Base-by-base conservation (phyloP, 495 filamentous ascomycete genomes). In the Baudoinia panamericana region DNA sequence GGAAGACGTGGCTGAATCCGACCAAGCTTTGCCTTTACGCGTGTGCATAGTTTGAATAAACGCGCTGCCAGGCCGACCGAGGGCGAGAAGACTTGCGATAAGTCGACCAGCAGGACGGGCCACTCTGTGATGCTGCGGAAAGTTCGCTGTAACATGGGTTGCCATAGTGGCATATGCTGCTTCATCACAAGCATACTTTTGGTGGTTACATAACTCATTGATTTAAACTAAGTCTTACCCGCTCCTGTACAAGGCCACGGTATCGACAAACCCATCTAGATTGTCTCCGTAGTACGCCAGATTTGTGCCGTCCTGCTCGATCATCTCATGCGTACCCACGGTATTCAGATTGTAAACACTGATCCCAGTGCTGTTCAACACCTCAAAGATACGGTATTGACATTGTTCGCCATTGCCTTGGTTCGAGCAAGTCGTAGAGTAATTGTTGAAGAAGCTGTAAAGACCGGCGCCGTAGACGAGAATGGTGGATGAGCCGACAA, bases 371-470 rank as follows among this genome's bases (percentile, higher is more conserved):
- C 20, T 45, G 3, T 8, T 19, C 7, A 52, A 51, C 45, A 72
- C 71, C 11, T 67, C 68, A 53, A 80, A 67, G 13, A 81, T 81
- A 7, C 66, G 53, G 28, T 58, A 66, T 62, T 83, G 80, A 57
- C 80, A 85, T 10, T 52, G 54, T 22, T 62, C 65, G 2, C 61
- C 65, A 1, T 56, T 55, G 10, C 64, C 69, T 17, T 59, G 56
- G 26, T 63, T 63, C 2, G 67, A 68, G 57, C 67, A 72, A 10
- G 54, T 38, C 9, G 42, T 51, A 33, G 31, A 42, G 43, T 61
- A 59, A 41, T 61, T 59, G 39, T 55, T 45, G 43, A 61, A 58
- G 52, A 61, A 61, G 12, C 43, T 48, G 46, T 55, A 61, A 8
- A 57, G 39, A 15, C 58, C 58, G 3, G 44, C 50, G 28, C 58